phyloP scores from a whole-genome alignment of 1,139 yeast genomes.

The Candida pseudocylindracea region DNA sequence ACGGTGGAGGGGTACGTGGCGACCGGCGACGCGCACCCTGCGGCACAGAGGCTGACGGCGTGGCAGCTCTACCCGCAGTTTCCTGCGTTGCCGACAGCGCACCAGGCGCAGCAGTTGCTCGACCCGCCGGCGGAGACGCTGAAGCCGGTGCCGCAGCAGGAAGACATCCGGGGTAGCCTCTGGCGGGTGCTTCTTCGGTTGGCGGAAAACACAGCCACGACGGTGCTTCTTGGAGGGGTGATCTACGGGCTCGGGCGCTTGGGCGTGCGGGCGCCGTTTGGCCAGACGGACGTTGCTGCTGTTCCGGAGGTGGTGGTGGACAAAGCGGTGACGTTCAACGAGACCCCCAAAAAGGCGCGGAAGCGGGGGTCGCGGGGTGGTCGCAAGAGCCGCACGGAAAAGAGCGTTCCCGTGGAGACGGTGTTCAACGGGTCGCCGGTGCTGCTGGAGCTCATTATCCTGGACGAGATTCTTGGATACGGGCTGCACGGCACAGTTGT shows the following conservation, averaged over 20 bases:
- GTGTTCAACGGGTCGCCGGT: conserved; percentile 14
- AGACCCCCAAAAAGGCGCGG: conserved; percentile 16
- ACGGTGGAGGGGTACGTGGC: conserved; percentile 7
- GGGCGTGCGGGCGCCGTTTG: not conserved
- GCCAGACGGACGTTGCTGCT: too few relatives aligned
- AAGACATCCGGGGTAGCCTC: too few relatives aligned
- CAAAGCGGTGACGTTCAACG: not conserved
- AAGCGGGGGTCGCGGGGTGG: conserved; percentile 86
- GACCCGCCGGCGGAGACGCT: too few relatives aligned
- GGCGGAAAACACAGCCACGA: not conserved
- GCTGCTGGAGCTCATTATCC: conserved; percentile 35
- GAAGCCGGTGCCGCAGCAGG: too few relatives aligned
- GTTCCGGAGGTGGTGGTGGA: not conserved
- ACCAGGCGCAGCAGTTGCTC: not conserved
- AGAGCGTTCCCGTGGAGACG: not conserved
- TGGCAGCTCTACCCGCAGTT: conserved; percentile 16
- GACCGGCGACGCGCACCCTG: conserved; percentile 30
- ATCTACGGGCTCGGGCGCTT: not conserved
- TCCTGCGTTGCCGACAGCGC: conserved; percentile 2
- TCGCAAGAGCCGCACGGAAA: conserved; percentile 4
- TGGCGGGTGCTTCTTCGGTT: too few relatives aligned
- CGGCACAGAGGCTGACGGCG: conserved; percentile 11
- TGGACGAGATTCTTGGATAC: conserved; percentile 64
- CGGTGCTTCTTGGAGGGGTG: not conserved
- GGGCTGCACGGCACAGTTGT: conserved; percentile 98